Base-by-base conservation (phyloP, 2,329 filamentous ascomycete genomes). In the Beauveria bassiana region DNA sequence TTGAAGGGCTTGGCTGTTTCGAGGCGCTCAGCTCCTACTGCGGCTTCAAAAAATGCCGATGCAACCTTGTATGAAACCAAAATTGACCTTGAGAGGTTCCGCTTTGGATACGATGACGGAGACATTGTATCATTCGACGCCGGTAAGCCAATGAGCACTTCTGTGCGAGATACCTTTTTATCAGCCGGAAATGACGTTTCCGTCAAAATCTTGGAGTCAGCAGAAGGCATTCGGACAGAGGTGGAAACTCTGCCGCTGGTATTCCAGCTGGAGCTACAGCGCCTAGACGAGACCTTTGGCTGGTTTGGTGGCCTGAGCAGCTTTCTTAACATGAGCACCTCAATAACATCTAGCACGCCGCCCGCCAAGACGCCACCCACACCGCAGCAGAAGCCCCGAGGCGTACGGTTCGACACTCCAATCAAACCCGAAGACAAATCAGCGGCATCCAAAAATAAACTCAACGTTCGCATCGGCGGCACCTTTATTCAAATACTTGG, bases 291-390 rank as follows among this genome's bases (percentile, higher is more conserved):
- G 68, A 90, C 90, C 0, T 86, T 98, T 63, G 85, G 86, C 61
- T 91, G 90, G 81, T 93, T 97, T 73, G 95, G 95, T 42, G 95
- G 95, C 0, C 78, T 99, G 49, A 96, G 93, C 72, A 91, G 92
- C 66, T 88, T 99, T 58, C 78, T 99, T 49, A 96, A 95, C 68
- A 84, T 97, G 71, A 90, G 92, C 64, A 89, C 84, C 63, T 96
- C 93, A 0, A 89, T 96, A 65, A 85, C 88, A 12, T 92, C 90
- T 1, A 88, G 84, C 63, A 42, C 59, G 18, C 51, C 50, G n/a
- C 81, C 85, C n/a, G 84, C 86, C 1, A 76, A 78, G 16, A 72
- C 72, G 3, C 72, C 71, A 1, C 72, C 67, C 8, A 70, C 75
- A 4, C 67, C 69, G 10, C 64, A 67, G 2, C 71, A 70, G 40